Evolutionary conservation across 495 filamentous ascomycete species (phyloP).

Genomic region (Xanthoparmelia taractica): DNA sequence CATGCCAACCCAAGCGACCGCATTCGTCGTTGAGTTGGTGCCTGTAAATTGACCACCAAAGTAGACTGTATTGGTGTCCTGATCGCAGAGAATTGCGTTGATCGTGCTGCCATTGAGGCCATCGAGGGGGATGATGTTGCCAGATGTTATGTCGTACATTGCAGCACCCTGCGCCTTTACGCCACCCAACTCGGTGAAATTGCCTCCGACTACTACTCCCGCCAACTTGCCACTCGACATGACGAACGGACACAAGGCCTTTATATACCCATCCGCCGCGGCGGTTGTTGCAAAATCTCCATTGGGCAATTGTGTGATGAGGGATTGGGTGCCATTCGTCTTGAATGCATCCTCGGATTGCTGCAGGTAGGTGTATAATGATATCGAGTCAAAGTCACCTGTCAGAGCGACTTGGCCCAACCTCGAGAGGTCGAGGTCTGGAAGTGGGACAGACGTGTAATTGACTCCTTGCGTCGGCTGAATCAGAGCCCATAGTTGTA

Average conservation of each 20-base stretch:
- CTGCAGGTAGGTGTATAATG: slow-evolving; percentile 74
- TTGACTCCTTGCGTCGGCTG: slow-evolving; percentile 51
- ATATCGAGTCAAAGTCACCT: slow-evolving; percentile 86
- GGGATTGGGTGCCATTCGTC: slow-evolving; percentile 69
- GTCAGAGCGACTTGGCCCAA: slow-evolving; percentile 80
- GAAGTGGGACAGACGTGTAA: slow-evolving; percentile 62
- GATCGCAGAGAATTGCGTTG: slow-evolving; percentile 72
- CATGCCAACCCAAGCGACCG: slow-evolving; percentile 68
- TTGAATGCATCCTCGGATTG: slow-evolving; percentile 61
- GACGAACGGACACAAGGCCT: slow-evolving; percentile 76
- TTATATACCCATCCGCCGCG: slow-evolving; percentile 72
- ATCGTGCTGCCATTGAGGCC: slow-evolving; percentile 80
- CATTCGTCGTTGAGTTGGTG: slow-evolving; percentile 79
- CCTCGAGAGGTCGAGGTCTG: slow-evolving; percentile 72
- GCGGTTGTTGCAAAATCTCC: slow-evolving; percentile 68
- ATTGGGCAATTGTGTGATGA: slow-evolving; percentile 79
- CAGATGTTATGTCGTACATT: slow-evolving; percentile 63
- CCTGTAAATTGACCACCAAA: slow-evolving; percentile 80
- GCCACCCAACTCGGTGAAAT: slow-evolving; percentile 87
- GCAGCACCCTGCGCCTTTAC: slow-evolving; percentile 71
- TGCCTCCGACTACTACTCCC: slow-evolving; percentile 80
- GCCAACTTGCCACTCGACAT: slow-evolving; percentile 56
- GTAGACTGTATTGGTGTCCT: slow-evolving; percentile 74
- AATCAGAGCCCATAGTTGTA: slow-evolving; percentile 37
- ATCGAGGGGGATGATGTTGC: slow-evolving; percentile 58